Evolutionary conservation across 768 basidiomycete genomes (phyloP).

Genomic region (Naganishia vishniacii): DNA sequence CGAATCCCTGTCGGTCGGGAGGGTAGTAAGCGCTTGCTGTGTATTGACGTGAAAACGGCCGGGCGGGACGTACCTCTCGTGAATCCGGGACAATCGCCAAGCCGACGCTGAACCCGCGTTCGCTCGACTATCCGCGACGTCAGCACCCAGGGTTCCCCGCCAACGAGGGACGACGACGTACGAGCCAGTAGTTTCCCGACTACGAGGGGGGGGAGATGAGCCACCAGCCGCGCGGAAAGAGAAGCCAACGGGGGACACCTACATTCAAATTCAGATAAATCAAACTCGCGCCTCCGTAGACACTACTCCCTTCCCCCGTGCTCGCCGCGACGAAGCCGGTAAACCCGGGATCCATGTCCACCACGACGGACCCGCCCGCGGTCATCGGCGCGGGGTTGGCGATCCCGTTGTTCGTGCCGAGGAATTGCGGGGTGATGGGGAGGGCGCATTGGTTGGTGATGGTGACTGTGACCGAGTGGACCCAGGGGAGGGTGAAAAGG

Average conservation of each 20-base stretch:
- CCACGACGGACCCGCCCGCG: background rate
- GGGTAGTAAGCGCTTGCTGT: too few relatives aligned
- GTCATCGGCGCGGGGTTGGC: constrained; percentile 5
- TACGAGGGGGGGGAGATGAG: background rate
- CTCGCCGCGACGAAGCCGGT: background rate
- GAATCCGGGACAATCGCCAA: background rate
- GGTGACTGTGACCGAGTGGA: background rate
- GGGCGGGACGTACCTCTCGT: background rate
- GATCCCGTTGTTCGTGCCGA: constrained; percentile 5
- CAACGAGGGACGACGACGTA: background rate
- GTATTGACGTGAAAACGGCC: background rate
- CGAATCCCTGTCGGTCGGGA: background rate
- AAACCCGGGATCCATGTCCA: background rate
- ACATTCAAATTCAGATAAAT: constrained; percentile 20
- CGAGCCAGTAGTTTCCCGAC: constrained; percentile 20
- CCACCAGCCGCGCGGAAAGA: background rate
- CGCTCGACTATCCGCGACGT: background rate
- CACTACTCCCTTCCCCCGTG: background rate
- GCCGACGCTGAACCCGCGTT: constrained; percentile 13
- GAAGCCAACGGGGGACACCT: background rate
- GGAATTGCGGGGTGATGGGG: constrained; percentile 6
- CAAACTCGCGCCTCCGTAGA: constrained; percentile 11
- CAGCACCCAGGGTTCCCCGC: background rate
- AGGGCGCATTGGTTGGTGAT: constrained; percentile 11
- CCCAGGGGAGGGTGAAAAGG: too few relatives aligned